Conservation (phyloP, 768 basidiomycete genomes). For the Mycena capillaripes region DNA sequence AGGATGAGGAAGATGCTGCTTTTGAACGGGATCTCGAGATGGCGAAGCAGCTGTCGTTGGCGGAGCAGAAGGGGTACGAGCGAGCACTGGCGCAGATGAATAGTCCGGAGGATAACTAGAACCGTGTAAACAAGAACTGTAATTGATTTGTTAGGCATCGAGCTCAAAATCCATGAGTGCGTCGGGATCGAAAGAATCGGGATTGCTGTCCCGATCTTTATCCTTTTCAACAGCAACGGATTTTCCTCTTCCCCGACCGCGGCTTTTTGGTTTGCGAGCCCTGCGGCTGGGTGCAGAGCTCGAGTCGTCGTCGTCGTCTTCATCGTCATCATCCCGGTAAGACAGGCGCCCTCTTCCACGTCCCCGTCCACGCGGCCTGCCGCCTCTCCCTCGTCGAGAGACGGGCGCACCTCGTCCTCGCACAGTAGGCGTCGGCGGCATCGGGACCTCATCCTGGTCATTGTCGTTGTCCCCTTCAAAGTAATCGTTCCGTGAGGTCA, state of each 20-base stretch:
- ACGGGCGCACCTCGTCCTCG: conserved; percentile 31
- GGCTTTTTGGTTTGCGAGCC: conserved; percentile 45
- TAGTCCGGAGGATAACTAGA: conserved; percentile 5
- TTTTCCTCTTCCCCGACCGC: conserved; percentile 52
- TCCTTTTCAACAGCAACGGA: conserved; percentile 40
- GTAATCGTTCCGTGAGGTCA: conserved; percentile 73
- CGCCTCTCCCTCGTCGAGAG: conserved; percentile 36
- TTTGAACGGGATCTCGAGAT: conserved; percentile 47
- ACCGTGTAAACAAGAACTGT: conserved; percentile 21
- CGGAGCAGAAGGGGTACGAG: conserved; percentile 46
- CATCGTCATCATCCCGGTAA: conserved; percentile 35
- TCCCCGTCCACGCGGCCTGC: conserved; percentile 50
- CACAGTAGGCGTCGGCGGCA: conserved; percentile 37
- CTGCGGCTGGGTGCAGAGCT: conserved; percentile 42
- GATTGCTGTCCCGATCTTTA: conserved; percentile 48
- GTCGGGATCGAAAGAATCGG: conserved; percentile 32
- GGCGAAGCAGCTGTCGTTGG: conserved; percentile 52
- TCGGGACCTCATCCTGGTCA: conserved; percentile 60
- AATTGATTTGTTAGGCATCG: conserved; percentile 20
- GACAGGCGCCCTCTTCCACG: conserved; percentile 51
- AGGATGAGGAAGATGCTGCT: conserved; percentile 39
- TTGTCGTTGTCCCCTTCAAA: conserved; percentile 82
- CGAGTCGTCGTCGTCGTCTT: conserved; percentile 31
- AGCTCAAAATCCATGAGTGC: conserved; percentile 25
- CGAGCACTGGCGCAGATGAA: conserved; percentile 30